phyloP scores from a whole-genome alignment of 1,139 yeast genomes.

The Lodderomyces pseudojiufengensis region DNA sequence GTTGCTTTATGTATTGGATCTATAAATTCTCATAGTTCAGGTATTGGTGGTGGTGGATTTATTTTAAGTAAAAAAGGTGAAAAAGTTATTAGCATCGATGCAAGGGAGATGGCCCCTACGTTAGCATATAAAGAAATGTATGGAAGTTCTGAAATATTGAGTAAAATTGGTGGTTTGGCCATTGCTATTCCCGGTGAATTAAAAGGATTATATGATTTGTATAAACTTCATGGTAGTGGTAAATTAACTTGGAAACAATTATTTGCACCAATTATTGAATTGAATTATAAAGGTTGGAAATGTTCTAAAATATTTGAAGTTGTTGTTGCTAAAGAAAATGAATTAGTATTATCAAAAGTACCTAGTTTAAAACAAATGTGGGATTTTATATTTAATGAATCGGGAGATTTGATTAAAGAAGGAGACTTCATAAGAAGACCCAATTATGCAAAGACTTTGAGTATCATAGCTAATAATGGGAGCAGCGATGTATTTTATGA shows the following conservation, averaged over 20 bases:
- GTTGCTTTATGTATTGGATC: conserved; percentile 87
- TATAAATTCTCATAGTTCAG: conserved; percentile 77
- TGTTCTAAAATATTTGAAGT: conserved; percentile 48
- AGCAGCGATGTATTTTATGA: conserved; percentile 77
- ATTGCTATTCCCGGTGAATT: conserved; percentile 89
- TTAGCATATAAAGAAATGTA: conserved; percentile 65
- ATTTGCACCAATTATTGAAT: conserved; percentile 66
- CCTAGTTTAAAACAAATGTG: conserved; percentile 41
- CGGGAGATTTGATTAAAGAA: conserved; percentile 24
- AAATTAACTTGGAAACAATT: conserved; percentile 68
- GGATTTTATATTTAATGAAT: conserved; percentile 47
- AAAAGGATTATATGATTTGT: conserved; percentile 69
- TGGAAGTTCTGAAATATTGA: conserved; percentile 24
- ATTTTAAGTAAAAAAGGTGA: conserved; percentile 46
- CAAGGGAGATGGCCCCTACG: conserved; percentile 83
- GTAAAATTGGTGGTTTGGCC: conserved; percentile 80
- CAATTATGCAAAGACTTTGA: conserved; percentile 62
- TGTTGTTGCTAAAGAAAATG: conserved; percentile 21
- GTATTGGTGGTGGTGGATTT: conserved; percentile 91
- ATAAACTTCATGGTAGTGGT: conserved; percentile 63
- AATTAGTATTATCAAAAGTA: conserved; percentile 25
- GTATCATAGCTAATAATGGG: conserved; percentile 68
- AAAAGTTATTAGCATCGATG: conserved; percentile 66
- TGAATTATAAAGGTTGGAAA: conserved; percentile 67
- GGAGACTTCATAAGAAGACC: conserved; percentile 66